phyloP scores from a whole-genome alignment of 2,329 filamentous ascomycete genomes.

The Venturia aucupariae region DNA sequence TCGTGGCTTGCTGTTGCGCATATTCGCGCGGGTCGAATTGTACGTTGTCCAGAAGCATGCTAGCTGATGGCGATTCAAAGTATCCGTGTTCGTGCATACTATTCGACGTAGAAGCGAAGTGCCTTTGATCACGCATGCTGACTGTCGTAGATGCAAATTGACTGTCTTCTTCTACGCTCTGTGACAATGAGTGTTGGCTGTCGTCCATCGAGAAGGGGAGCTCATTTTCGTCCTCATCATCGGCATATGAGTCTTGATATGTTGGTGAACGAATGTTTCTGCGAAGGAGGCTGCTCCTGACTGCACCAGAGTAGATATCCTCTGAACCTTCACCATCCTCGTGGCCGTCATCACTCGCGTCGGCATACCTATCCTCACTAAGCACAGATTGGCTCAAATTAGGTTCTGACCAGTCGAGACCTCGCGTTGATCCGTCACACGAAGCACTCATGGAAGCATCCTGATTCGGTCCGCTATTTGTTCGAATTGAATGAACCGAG shows the following conservation, averaged over 20 bases:
- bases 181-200: neutral
- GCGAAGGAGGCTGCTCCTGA: neutral
- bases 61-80: conserved; percentile 1
- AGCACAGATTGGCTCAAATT: conserved; percentile 14
- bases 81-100: neutral
- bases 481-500: neutral
- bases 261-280: conserved; percentile 2
- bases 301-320: neutral
- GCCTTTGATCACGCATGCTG: neutral
- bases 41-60: conserved; percentile 5
- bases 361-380: conserved; percentile 34
- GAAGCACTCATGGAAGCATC: neutral
- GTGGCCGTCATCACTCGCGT: conserved; percentile 31
- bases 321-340: neutral
- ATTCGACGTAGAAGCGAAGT: neutral
- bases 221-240: neutral
- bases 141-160: neutral
- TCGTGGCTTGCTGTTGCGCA: neutral
- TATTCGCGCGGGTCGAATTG: conserved; percentile 2
- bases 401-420: neutral
- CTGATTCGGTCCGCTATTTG: neutral
- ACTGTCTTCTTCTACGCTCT: neutral
- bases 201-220: conserved; percentile 9
- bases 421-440: neutral
- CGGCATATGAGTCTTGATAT: neutral